phyloP scores from a whole-genome alignment of 2,329 filamentous ascomycete genomes.

The Cladophialophora psammophila region DNA sequence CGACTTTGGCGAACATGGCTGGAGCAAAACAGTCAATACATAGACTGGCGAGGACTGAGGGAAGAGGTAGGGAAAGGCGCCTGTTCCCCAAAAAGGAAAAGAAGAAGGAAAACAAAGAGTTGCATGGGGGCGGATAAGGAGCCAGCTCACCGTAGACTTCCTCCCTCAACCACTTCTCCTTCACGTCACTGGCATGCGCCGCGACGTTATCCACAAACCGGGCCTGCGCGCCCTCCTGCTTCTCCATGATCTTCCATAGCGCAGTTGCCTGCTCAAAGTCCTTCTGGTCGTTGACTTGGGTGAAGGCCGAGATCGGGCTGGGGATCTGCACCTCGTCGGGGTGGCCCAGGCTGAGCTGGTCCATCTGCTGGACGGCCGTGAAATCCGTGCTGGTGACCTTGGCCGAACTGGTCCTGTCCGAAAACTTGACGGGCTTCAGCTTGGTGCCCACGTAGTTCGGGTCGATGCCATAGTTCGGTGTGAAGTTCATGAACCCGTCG shows the following conservation, averaged over 20 bases:
- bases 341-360: background rate
- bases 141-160: conserved; percentile 57
- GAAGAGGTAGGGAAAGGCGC: too few relatives aligned
- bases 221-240: conserved; percentile 63
- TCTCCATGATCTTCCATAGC: conserved; percentile 52
- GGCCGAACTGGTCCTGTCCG: conserved; percentile 48
- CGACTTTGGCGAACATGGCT: conserved; percentile 22
- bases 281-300: conserved; percentile 46
- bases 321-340: conserved; percentile 15
- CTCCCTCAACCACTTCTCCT: conserved; percentile 64
- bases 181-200: conserved; percentile 63
- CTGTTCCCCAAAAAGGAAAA: too few relatives aligned
- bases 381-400: conserved; percentile 47
- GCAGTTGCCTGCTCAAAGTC: conserved; percentile 55
- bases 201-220: conserved; percentile 69
- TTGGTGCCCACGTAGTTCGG: conserved; percentile 61
- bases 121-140: background rate
- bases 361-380: background rate
- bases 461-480: conserved; percentile 65
- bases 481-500: conserved; percentile 48
- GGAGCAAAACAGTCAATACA: background rate
- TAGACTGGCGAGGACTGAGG: too few relatives aligned
- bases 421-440: conserved; percentile 36
- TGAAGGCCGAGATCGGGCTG: background rate
- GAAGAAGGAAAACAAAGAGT: background rate